Percentiles rank a stretch among this genome's conserved stretches.
Conservation (phyloP, 1,284 basidiomycete genomes). For the Leccinum huronense region DNA sequence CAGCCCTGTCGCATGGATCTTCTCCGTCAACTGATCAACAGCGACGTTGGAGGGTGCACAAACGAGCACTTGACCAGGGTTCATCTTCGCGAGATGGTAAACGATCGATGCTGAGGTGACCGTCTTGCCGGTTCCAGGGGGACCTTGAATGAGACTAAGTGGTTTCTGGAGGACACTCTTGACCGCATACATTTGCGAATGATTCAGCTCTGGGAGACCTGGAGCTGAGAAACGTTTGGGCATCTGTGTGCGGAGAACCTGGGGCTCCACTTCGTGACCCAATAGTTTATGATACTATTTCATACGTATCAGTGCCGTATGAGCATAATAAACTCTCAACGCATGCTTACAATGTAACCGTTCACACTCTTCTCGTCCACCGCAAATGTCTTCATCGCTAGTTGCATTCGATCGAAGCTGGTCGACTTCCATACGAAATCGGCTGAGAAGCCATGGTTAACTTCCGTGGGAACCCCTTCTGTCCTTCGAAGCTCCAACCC, state of each 20-base stretch:
- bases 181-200: conserved; percentile 99
- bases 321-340: conserved; percentile 3
- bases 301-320: conserved; percentile 15
- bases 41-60: conserved; percentile 99
- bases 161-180: conserved; percentile 98
- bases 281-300: conserved; percentile 94
- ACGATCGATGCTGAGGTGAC: conserved; percentile 99
- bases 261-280: conserved; percentile 93
- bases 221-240: conserved; percentile 96
- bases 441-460: conserved; percentile 92
- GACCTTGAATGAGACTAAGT: conserved; percentile 97
- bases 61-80: conserved; percentile 97
- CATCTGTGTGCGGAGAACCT: conserved; percentile 89
- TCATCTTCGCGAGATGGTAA: conserved; percentile 99
- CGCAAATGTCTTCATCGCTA: conserved; percentile 99
- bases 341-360: conserved; percentile 79
- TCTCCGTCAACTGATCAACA: conserved; percentile 98
- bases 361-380: conserved; percentile 99
- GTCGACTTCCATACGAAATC: conserved; percentile 99
- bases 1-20: conserved; percentile 95
- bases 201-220: conserved; percentile 96
- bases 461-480: conserved; percentile 93
- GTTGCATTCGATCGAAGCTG: conserved; percentile 98
- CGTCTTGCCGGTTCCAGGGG: conserved; percentile 98
- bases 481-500: conserved; percentile 88